A percentile compares a stretch with the other conserved stretches of the same genome.
Evolutionary conservation across 2,329 filamentous ascomycete genomes (phyloP).

Genomic region (Dryadomyces sulphureus): DNA sequence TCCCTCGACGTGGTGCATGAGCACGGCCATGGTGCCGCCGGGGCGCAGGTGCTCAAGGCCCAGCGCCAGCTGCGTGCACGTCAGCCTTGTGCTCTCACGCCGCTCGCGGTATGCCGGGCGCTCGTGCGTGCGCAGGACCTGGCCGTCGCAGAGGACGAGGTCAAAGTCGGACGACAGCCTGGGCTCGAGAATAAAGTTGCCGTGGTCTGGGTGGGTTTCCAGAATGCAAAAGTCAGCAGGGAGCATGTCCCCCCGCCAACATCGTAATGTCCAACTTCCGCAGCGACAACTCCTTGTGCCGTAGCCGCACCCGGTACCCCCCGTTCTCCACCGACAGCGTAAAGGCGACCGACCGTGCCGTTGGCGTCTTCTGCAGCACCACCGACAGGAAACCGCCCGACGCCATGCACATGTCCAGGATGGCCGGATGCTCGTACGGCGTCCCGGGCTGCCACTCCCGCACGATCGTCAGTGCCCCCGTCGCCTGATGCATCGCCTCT

Average conservation of each 20-base stretch:
- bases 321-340: slow-evolving; percentile 24
- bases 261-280: slow-evolving; percentile 32
- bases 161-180: slow-evolving; percentile 28
- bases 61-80: slow-evolving; percentile 25
- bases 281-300: slow-evolving; percentile 8
- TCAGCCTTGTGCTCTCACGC: slow-evolving; percentile 22
- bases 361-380: slow-evolving; percentile 21
- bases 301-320: slow-evolving; percentile 24
- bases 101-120: slow-evolving; percentile 18
- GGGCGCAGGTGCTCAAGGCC: slow-evolving; percentile 27
- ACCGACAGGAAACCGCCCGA: slow-evolving; percentile 34
- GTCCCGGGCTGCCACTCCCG: too few relatives aligned
- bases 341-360: slow-evolving; percentile 20
- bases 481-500: too few relatives aligned
- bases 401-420: slow-evolving; percentile 42
- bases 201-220: slow-evolving; percentile 19
- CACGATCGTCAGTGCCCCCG: too few relatives aligned
- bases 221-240: too few relatives aligned
- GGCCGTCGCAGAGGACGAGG: slow-evolving; percentile 32
- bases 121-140: slow-evolving; percentile 26
- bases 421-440: slow-evolving; percentile 11
- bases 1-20: slow-evolving; percentile 32
- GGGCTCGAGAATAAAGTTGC: slow-evolving; percentile 12
- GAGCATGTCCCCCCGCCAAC: slow-evolving; percentile 22
- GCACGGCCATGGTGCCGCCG: slow-evolving; percentile 34